phyloP scores from a whole-genome alignment of 345 rosid genomes.

The Bruguiera gymnorhiza region DNA sequence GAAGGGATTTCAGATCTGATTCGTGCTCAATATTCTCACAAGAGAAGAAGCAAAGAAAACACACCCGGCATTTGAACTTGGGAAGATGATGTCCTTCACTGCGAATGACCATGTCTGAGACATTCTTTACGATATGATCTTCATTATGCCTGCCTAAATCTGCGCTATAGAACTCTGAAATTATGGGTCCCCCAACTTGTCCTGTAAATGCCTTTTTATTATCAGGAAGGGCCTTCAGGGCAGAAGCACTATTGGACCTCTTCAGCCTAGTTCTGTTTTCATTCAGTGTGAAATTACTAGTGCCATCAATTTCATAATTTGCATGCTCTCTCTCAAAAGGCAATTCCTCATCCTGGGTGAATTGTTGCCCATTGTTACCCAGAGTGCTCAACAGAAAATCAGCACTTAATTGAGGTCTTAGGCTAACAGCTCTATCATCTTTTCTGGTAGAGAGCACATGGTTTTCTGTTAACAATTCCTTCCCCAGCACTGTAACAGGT shows the following conservation, averaged over 20 bases:
- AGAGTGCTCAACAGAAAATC: slow-evolving; percentile 37
- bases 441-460: slow-evolving; percentile 29
- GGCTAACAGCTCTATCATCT: slow-evolving; percentile 38
- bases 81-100: slow-evolving; percentile 48
- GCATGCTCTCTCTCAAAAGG: slow-evolving; percentile 31
- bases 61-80: slow-evolving; percentile 81
- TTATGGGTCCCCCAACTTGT: slow-evolving; percentile 57
- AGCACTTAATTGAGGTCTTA: slow-evolving; percentile 35
- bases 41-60: slow-evolving; percentile 27
- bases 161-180: slow-evolving; percentile 71
- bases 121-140: slow-evolving; percentile 30
- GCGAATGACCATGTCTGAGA: slow-evolving; percentile 35
- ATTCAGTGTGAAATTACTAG: slow-evolving; percentile 29
- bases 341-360: slow-evolving; percentile 24
- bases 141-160: slow-evolving; percentile 42
- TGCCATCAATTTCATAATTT: slow-evolving; percentile 25
- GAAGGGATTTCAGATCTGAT: slow-evolving; percentile 15
- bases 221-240: slow-evolving; percentile 48
- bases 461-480: slow-evolving; percentile 27
- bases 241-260: slow-evolving; percentile 86
- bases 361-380: slow-evolving; percentile 18
- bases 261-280: slow-evolving; percentile 61
- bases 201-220: slow-evolving; percentile 43
- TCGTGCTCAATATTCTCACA: slow-evolving; percentile 11
- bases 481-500: slow-evolving; percentile 23